Conservation (phyloP, 371 early-diverging fungal species). For the Apophysomyces sp. region DNA sequence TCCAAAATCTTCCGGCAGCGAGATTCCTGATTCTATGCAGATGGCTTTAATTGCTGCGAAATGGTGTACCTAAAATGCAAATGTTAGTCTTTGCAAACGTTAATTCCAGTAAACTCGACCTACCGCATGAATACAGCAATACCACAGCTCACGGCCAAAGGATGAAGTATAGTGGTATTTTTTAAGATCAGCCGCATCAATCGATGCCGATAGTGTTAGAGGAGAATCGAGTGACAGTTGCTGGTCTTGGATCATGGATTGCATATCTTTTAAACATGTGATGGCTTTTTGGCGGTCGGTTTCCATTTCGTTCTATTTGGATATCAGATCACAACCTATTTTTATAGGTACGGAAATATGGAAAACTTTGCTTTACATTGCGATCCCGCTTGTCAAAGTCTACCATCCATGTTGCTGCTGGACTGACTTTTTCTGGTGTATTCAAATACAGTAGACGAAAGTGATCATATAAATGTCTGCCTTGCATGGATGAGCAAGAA, state of each 20-base stretch:
- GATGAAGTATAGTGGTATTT: constrained; percentile 36
- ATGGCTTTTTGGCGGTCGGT: constrained; percentile 39
- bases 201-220: constrained; percentile 28
- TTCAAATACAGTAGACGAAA: constrained; percentile 31
- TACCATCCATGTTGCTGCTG: constrained; percentile 18
- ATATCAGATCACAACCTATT: not conserved
- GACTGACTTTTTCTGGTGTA: constrained; percentile 14
- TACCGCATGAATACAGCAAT: constrained; percentile 57
- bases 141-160: constrained; percentile 67
- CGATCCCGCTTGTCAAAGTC: constrained; percentile 49
- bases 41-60: constrained; percentile 57
- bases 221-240: constrained; percentile 17
- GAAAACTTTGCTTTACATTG: constrained; percentile 26
- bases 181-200: constrained; percentile 34
- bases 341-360: not conserved
- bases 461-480: constrained; percentile 43
- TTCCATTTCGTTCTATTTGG: constrained; percentile 32
- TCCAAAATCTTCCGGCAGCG: constrained; percentile 43
- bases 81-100: not conserved
- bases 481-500: not conserved
- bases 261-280: constrained; percentile 14
- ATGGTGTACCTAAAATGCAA: constrained; percentile 42
- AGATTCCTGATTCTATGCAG: constrained; percentile 47
- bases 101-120: not conserved
- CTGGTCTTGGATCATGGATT: constrained; percentile 9